These are phyloP conservation scores for Amanita inopinata DNA, from an alignment of 768 basidiomycete genomes.

Conservation along the genomic window DNA sequence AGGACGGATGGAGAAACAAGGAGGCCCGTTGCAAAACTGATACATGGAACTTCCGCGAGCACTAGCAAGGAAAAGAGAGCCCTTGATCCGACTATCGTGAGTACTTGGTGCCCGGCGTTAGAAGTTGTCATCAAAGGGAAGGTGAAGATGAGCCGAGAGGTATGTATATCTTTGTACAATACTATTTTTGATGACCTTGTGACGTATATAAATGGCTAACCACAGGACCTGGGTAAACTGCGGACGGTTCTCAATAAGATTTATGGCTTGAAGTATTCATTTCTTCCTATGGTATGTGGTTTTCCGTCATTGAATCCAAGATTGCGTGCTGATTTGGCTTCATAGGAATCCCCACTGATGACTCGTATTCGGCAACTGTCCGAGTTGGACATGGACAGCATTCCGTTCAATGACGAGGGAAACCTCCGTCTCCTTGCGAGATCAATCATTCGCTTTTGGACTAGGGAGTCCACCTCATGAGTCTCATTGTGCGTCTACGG, in stretches of 20 bases:
- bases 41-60: neutral
- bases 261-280: neutral
- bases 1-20: neutral
- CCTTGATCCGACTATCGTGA: neutral
- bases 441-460: slow-evolving; percentile 3
- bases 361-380: slow-evolving; percentile 7
- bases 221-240: slow-evolving; percentile 1
- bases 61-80: neutral
- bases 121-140: slow-evolving; percentile 7
- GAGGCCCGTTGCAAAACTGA: neutral
- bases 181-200: neutral
- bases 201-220: neutral
- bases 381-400: slow-evolving; percentile 5
- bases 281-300: slow-evolving; percentile 2
- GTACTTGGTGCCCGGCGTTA: neutral
- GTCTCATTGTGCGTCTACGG: too few relatives aligned
- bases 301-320: neutral
- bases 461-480: neutral
- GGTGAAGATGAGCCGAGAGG: slow-evolving; percentile 2
- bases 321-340: neutral
- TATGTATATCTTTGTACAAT: neutral
- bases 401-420: slow-evolving; percentile 7
- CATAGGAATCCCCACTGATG: neutral
- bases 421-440: slow-evolving; percentile 5
- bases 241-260: neutral